Evolutionary conservation across 2,329 filamentous ascomycete species (phyloP).

Genomic region (Dothistroma septosporum): DNA sequence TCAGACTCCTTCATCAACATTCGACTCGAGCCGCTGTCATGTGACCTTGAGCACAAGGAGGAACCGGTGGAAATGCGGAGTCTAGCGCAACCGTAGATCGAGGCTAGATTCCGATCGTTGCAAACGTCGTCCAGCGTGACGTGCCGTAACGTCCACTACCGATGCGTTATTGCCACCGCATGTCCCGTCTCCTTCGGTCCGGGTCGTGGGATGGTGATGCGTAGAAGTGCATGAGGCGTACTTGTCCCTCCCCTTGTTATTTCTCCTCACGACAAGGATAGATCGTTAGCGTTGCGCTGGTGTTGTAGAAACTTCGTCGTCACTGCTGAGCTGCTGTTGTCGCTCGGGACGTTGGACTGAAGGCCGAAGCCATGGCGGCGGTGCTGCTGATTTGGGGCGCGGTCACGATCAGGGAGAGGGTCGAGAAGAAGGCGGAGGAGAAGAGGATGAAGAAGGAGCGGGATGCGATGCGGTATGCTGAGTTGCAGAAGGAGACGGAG

Average conservation of each 20-base stretch:
- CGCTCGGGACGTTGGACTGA: neutral
- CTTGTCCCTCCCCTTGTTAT: too few relatives aligned
- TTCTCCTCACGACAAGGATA: too few relatives aligned
- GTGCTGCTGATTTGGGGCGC: constrained; percentile 26
- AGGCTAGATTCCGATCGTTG: neutral
- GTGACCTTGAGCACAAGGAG: neutral
- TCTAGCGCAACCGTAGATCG: neutral
- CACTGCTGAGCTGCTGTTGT: neutral
- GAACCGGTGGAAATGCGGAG: neutral
- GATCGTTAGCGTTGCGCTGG: too few relatives aligned
- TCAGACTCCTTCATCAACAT: neutral
- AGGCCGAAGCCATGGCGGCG: constrained; percentile 23
- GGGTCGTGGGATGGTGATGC: neutral
- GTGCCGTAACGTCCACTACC: neutral
- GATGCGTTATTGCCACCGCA: neutral
- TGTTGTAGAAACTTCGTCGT: neutral
- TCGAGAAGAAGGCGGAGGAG: constrained; percentile 23
- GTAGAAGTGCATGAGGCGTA: too few relatives aligned
- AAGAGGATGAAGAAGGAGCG: constrained; percentile 22
- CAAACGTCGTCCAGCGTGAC: neutral
- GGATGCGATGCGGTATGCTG: constrained; percentile 22
- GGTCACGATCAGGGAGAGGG: constrained; percentile 21
- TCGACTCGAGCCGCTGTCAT: neutral
- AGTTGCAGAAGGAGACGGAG: constrained; percentile 26
- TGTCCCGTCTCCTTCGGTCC: neutral